These are phyloP conservation scores for Aspergillus tubingensis DNA, from an alignment of 2,329 filamentous ascomycete species.

Conservation along the genomic window DNA sequence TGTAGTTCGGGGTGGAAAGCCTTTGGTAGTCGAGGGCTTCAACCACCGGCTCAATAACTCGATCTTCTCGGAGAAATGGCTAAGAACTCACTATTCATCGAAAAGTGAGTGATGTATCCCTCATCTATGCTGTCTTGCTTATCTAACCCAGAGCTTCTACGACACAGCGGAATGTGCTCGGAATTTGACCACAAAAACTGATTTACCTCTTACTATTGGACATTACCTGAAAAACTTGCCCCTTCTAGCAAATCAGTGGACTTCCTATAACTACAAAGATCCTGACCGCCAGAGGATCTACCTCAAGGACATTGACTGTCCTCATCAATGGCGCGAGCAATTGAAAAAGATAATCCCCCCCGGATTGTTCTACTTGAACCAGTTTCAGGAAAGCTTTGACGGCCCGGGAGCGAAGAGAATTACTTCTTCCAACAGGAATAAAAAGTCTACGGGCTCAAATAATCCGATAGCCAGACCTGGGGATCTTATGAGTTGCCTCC, in stretches of 20 bases:
- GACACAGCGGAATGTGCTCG: constrained; percentile 75
- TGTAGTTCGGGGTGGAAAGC: constrained; percentile 81
- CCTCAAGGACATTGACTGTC: constrained; percentile 96
- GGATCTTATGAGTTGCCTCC: constrained; percentile 92
- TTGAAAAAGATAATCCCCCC: constrained; percentile 76
- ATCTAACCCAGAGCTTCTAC: constrained; percentile 19
- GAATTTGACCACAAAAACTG: constrained; percentile 70
- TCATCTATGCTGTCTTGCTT: not conserved
- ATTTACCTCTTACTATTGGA: constrained; percentile 81
- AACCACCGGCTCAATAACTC: constrained; percentile 71
- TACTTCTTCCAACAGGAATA: constrained; percentile 42
- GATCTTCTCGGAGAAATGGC: constrained; percentile 79
- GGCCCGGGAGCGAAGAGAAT: constrained; percentile 56
- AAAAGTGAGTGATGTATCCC: constrained; percentile 62
- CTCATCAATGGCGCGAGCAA: constrained; percentile 79
- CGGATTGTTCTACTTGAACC: constrained; percentile 86
- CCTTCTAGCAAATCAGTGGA: constrained; percentile 81
- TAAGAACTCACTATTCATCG: constrained; percentile 74
- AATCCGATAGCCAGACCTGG: constrained; percentile 71
- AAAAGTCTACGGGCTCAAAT: constrained; percentile 49
- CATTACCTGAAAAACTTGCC: constrained; percentile 91
- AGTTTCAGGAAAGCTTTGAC: constrained; percentile 63
- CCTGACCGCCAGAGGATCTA: constrained; percentile 84
- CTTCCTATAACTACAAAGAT: constrained; percentile 72
- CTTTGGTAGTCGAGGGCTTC: constrained; percentile 89